A percentile compares a stretch with the other conserved stretches of the same genome.
Evolutionary conservation across 345 rosid species (phyloP).

Genomic region (Hevea brasiliensis): DNA sequence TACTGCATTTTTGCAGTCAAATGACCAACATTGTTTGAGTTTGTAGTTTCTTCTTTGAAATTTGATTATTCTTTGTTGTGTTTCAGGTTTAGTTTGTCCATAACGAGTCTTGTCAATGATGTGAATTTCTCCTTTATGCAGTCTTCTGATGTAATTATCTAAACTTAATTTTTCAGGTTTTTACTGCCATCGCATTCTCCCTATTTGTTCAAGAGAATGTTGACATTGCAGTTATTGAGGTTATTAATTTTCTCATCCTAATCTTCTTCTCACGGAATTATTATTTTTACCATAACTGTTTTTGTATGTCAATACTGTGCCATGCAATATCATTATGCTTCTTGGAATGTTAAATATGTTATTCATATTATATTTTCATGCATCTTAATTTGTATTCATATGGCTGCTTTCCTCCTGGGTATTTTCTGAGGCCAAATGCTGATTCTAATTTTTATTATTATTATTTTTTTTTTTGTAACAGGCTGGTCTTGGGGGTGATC

Average conservation of each 20-base stretch:
- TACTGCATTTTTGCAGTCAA: neutral
- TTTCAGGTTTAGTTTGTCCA: neutral
- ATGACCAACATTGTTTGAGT: neutral
- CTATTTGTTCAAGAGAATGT: conserved; percentile 68
- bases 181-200: conserved; percentile 75
- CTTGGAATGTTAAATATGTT: neutral
- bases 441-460: neutral
- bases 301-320: neutral
- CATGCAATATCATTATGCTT: neutral
- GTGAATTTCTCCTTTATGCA: neutral
- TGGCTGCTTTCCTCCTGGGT: neutral
- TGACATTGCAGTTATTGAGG: conserved; percentile 90
- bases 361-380: neutral
- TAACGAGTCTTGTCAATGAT: neutral
- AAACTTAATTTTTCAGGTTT: conserved; percentile 50
- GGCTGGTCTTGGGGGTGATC: conserved; percentile 93
- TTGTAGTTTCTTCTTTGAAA: neutral
- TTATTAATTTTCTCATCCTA: neutral
- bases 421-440: neutral
- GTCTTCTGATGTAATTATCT: neutral
- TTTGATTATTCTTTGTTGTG: neutral
- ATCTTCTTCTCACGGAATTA: neutral
- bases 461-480: conserved; percentile 23
- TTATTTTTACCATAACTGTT: neutral
- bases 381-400: neutral